Evolutionary conservation across 441 rosid species (phyloP).

Genomic region (Francoa sonchifolia): DNA sequence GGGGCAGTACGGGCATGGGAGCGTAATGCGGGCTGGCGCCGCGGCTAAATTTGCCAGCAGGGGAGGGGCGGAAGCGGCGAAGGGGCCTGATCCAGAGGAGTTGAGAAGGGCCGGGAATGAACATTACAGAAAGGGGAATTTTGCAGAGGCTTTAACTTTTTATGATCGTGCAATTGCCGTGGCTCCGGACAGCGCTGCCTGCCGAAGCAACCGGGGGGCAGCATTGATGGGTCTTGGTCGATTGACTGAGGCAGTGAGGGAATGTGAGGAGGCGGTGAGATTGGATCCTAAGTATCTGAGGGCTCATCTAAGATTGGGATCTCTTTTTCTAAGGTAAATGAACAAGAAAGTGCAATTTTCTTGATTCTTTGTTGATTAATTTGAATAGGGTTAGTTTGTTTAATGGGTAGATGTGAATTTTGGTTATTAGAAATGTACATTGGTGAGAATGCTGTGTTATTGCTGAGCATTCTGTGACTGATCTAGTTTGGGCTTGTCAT

Average conservation of each 20-base stretch:
- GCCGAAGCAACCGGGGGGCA: slow-evolving; percentile 53
- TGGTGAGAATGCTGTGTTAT: not conserved
- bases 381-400: not conserved
- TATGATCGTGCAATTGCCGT: slow-evolving; percentile 46
- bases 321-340: slow-evolving; percentile 47
- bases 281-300: slow-evolving; percentile 37
- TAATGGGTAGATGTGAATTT: not conserved
- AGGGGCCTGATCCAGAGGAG: slow-evolving; percentile 27
- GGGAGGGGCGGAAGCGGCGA: slow-evolving; percentile 1
- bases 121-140: slow-evolving; percentile 41
- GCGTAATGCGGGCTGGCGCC: slow-evolving; percentile 52
- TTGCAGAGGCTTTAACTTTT: slow-evolving; percentile 35
- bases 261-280: slow-evolving; percentile 50
- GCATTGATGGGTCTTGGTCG: slow-evolving; percentile 44
- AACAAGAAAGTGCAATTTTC: not conserved
- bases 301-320: slow-evolving; percentile 52
- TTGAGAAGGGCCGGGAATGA: slow-evolving; percentile 54
- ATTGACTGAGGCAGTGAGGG: slow-evolving; percentile 44
- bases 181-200: slow-evolving; percentile 47
- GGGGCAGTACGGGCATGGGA: slow-evolving; percentile 87
- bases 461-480: too few relatives aligned
- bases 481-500: too few relatives aligned
- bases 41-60: not conserved
- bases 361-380: not conserved
- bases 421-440: not conserved